Evolutionary conservation across 805 yeast genomes (phyloP).

Genomic region (Cyberlindnera mississippiensis): DNA sequence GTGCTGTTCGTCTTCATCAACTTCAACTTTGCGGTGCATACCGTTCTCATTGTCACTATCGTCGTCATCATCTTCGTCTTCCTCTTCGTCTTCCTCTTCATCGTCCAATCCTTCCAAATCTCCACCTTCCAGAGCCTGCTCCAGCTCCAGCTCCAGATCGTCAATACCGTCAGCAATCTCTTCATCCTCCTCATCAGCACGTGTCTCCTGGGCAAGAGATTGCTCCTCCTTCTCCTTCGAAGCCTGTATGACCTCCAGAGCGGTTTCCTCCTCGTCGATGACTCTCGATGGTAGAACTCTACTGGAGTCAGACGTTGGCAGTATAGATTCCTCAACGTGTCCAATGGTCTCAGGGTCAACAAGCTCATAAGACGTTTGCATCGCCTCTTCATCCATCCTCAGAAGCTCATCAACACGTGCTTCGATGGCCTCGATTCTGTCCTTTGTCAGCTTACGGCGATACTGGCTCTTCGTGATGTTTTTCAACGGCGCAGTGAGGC

Average conservation of each 20-base stretch:
- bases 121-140: conserved; percentile 42
- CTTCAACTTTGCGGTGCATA: conserved; percentile 17
- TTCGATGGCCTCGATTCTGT: conserved; percentile 75
- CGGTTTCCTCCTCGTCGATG: conserved; percentile 21
- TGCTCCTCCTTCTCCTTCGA: conserved; percentile 7
- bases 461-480: conserved; percentile 67
- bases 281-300: conserved; percentile 2
- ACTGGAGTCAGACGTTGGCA: not conserved
- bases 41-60: conserved; percentile 34
- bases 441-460: conserved; percentile 63
- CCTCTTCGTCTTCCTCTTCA: conserved; percentile 26
- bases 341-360: conserved; percentile 45
- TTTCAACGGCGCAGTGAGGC: conserved; percentile 76
- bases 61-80: conserved; percentile 37
- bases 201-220: conserved; percentile 3
- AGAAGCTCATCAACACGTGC: conserved; percentile 73
- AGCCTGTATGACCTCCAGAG: conserved; percentile 2
- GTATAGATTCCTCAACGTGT: conserved; percentile 12
- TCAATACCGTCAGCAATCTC: conserved; percentile 29
- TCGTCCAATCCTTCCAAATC: conserved; percentile 29
- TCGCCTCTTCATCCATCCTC: conserved; percentile 76
- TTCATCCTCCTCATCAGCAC: conserved; percentile 10
- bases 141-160: conserved; percentile 53
- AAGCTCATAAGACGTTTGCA: conserved; percentile 71
- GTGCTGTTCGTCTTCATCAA: conserved; percentile 54